phyloP scores from a whole-genome alignment of 257 asterid genomes.

The Przewalskia tangutica region DNA sequence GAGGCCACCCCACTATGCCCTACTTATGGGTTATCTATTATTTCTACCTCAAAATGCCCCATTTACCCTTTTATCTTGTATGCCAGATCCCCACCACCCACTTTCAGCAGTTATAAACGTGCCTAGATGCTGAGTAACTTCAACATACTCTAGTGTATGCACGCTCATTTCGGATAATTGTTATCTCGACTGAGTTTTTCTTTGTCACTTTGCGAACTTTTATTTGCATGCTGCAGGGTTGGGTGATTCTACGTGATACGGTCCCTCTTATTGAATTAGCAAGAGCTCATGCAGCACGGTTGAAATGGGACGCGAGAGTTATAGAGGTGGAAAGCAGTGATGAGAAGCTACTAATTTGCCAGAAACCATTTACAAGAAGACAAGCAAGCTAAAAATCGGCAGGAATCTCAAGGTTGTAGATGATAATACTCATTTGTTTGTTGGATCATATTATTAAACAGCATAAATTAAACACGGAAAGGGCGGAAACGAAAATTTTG shows the following conservation, averaged over 20 bases:
- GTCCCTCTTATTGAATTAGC: slow-evolving; percentile 63
- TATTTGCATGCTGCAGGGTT: slow-evolving; percentile 49
- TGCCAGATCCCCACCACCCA: not conserved
- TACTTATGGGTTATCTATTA: not conserved
- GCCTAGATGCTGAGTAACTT: not conserved
- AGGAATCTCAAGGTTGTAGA: slow-evolving; percentile 21
- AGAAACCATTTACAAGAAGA: slow-evolving; percentile 74
- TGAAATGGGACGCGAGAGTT: slow-evolving; percentile 97
- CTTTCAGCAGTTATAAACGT: not conserved
- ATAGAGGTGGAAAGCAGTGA: slow-evolving; percentile 81
- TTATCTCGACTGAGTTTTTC: not conserved
- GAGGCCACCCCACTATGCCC: too few relatives aligned
- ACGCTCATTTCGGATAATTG: not conserved
- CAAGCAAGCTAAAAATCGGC: slow-evolving; percentile 43
- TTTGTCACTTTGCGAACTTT: slow-evolving; percentile 1
- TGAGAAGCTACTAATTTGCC: slow-evolving; percentile 90
- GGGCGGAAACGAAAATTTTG: slow-evolving; percentile 27
- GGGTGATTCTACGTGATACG: slow-evolving; percentile 75
- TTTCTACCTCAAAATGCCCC: not conserved
- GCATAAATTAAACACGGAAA: slow-evolving; percentile 17
- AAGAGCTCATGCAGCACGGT: slow-evolving; percentile 59
- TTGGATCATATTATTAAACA: slow-evolving; percentile 23
- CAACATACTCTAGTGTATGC: not conserved
- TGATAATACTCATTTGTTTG: slow-evolving; percentile 28
- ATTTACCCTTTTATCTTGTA: not conserved